Evolutionary conservation across 1,139 yeast species (phyloP), one percentile per base, ranked within the genome.

Genomic region (Candida glucosophila): DNA sequence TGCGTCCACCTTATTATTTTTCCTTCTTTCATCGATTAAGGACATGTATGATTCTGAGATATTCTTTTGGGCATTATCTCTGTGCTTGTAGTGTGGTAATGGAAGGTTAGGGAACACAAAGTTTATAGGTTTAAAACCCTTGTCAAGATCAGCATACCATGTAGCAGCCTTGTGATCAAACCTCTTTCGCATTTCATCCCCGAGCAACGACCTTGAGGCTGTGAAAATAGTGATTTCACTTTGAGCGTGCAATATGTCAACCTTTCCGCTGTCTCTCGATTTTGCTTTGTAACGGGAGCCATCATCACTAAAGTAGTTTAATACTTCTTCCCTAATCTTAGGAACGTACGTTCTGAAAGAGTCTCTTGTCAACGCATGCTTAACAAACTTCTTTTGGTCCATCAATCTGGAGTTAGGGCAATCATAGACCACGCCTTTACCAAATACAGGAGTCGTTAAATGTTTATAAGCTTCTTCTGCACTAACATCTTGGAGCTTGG

Each of bases 331-430:
- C 45, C 73, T 73, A 43, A 90, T 85, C 53, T 78, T 65, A 28
- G 98, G 98, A 26, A 92, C 97, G 47, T 90, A 88, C 15, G 64
- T 56, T 43, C 73, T 71, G 63, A 90, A 92, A 3, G 94, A 76
- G 25, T 85, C 96, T 37, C 73, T 73, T 21, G 95, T 80, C 41
- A 90, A 69, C 12, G 96, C 94, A 32, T 73, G 70, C 59, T 90
- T 90, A 37, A 92, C 94, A 47, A 90, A 90, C 64, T 86, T 90
- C 74, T 92, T 90, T 57, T 90, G 98, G 55, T 90, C 98, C 98
- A 90, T 92, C 44, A 90, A 71, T 41, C 86, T 76, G 45, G 76
- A 61, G 60, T 92, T 92, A 35, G 98, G 86, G 57, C 97, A 90
- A 58, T 90, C 98, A 52, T 90, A 90, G 31, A 90, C 80, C 29